Evolutionary conservation across 2,329 filamentous ascomycete genomes (phyloP).

Genomic region (Ophiostoma perfectum): DNA sequence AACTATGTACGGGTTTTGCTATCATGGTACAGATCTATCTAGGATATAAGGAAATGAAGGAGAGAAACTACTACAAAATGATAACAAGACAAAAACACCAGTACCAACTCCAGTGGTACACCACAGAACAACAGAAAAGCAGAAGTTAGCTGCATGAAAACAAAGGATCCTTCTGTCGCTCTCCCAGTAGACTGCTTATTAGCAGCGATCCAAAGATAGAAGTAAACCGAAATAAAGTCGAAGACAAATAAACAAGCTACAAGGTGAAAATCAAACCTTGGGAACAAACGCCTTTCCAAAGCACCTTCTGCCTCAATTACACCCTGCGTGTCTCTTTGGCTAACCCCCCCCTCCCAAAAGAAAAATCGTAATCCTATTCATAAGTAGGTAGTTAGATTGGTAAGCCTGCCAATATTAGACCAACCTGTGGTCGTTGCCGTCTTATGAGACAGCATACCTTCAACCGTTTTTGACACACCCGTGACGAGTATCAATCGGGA

Average conservation of each 20-base stretch:
- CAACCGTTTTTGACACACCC: background rate
- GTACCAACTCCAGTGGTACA: background rate
- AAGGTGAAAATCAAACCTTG: background rate
- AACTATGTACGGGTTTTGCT: slow-evolving; percentile 4
- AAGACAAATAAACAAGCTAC: background rate
- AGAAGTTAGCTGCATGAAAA: background rate
- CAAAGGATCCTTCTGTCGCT: background rate
- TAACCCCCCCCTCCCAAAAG: too few species aligned
- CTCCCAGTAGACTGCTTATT: background rate
- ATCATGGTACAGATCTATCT: slow-evolving; percentile 11
- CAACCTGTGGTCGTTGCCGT: background rate
- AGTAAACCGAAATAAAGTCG: background rate
- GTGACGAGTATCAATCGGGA: background rate
- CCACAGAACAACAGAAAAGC: background rate
- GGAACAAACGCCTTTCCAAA: too few species aligned
- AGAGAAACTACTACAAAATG: background rate
- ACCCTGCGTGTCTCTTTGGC: too few species aligned
- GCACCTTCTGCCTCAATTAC: too few species aligned
- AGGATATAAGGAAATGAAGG: background rate
- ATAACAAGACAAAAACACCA: background rate
- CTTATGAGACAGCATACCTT: background rate
- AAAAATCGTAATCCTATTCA: too few species aligned
- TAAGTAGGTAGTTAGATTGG: too few species aligned
- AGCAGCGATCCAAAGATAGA: background rate
- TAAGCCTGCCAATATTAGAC: background rate